Conservation (phyloP, 2,329 filamentous ascomycete species). For the Stagonosporopsis tanaceti region DNA sequence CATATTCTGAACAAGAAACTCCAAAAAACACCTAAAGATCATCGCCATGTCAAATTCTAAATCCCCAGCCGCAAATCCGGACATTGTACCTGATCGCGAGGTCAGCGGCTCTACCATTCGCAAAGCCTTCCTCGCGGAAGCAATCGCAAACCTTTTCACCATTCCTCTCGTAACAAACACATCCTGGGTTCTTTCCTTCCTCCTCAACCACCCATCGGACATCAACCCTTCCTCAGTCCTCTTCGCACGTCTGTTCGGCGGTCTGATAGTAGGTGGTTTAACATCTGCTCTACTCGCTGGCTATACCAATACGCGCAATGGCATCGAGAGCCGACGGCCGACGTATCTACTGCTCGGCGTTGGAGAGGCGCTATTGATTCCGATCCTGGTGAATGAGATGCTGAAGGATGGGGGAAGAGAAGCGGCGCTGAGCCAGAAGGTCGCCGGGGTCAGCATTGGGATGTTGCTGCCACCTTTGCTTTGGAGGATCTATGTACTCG, state of each 20-base stretch:
- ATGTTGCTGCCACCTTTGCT: constrained; percentile 30
- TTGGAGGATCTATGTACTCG: constrained; percentile 37
- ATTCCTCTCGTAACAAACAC: constrained; percentile 37
- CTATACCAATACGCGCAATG: constrained; percentile 35
- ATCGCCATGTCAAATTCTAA: constrained; percentile 20
- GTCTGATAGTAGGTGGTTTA: constrained; percentile 33
- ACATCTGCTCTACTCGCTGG: constrained; percentile 35
- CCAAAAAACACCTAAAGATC: background rate
- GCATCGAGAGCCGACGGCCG: constrained; percentile 33
- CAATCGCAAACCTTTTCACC: constrained; percentile 38
- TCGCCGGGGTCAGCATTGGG: constrained; percentile 26
- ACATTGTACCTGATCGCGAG: constrained; percentile 25
- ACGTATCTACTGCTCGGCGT: constrained; percentile 35
- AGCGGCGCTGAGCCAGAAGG: constrained; percentile 31
- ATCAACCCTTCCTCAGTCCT: constrained; percentile 35
- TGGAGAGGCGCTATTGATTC: constrained; percentile 33
- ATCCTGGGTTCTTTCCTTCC: constrained; percentile 28
- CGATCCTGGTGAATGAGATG: constrained; percentile 30
- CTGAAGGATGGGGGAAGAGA: constrained; percentile 23
- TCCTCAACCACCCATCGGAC: constrained; percentile 30
- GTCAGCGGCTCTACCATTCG: constrained; percentile 31
- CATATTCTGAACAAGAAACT: too few relatives aligned
- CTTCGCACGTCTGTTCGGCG: constrained; percentile 36
- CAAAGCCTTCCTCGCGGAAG: constrained; percentile 39
- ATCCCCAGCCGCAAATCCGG: constrained; percentile 32